These are phyloP conservation scores for Penicillium macrosclerotiorum DNA, from an alignment of 495 filamentous ascomycete species.

Conservation along the genomic window DNA sequence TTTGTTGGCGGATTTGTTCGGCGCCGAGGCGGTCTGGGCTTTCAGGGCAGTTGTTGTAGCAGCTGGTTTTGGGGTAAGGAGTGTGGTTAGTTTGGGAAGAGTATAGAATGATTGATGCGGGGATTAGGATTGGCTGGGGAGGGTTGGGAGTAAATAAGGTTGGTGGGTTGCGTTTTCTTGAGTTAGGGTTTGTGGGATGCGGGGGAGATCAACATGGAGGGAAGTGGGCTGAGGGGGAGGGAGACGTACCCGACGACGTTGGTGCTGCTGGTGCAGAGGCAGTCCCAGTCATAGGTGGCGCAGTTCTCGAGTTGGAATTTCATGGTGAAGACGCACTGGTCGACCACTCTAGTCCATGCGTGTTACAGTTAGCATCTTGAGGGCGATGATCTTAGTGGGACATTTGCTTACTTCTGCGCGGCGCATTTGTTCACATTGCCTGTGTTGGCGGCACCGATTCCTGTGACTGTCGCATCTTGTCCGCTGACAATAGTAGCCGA, in stretches of 20 bases:
- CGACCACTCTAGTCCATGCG: conserved; percentile 6
- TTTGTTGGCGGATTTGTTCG: conserved; percentile 12
- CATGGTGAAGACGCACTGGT: conserved; percentile 2
- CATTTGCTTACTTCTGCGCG: conserved; percentile 2
- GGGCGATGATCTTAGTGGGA: neutral
- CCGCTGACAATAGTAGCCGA: conserved; percentile 4
- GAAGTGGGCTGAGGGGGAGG: too few relatives aligned
- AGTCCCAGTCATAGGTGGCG: conserved; percentile 2
- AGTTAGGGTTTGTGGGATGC: too few relatives aligned
- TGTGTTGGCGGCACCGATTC: neutral
- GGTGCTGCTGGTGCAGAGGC: conserved; percentile 3
- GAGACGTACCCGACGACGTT: conserved; percentile 2
- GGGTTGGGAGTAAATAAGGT: too few relatives aligned
- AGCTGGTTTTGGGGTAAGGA: conserved; percentile 4
- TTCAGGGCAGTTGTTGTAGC: conserved; percentile 23
- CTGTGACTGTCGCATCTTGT: conserved; percentile 1
- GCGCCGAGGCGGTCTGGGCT: conserved; percentile 10
- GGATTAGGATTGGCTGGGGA: too few relatives aligned
- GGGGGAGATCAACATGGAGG: neutral
- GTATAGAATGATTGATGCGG: too few relatives aligned
- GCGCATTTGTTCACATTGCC: neutral
- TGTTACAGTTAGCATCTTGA: neutral
- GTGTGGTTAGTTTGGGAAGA: neutral
- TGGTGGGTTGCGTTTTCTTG: too few relatives aligned
- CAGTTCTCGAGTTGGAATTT: conserved; percentile 8